Evolutionary conservation across 306 rosid species (phyloP).

Genomic region (Acacia acuminata): DNA sequence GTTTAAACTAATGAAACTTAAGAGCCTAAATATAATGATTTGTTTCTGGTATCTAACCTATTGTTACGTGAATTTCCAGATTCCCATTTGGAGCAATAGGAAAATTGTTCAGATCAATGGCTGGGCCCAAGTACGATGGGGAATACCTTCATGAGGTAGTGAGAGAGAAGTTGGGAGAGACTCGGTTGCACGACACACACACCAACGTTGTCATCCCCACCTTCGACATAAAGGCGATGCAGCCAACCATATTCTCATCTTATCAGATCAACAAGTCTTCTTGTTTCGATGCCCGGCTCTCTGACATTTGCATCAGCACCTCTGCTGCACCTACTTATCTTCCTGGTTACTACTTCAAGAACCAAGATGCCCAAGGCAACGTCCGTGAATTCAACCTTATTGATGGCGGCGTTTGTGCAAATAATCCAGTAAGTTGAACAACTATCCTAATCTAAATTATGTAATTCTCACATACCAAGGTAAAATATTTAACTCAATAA

Average conservation of each 20-base stretch:
- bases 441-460: neutral
- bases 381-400: conserved; percentile 43
- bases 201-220: conserved; percentile 68
- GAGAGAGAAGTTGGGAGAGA: conserved; percentile 57
- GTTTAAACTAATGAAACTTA: neutral
- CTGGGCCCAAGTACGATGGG: conserved; percentile 82
- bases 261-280: conserved; percentile 39
- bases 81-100: conserved; percentile 23
- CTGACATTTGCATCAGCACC: conserved; percentile 48
- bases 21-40: neutral
- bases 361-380: conserved; percentile 27
- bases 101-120: conserved; percentile 33
- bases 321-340: conserved; percentile 52
- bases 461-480: too few species aligned
- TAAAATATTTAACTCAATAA: too few species aligned
- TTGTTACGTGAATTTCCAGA: neutral
- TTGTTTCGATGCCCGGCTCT: conserved; percentile 36
- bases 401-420: conserved; percentile 53
- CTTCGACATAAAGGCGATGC: conserved; percentile 63
- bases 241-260: conserved; percentile 61
- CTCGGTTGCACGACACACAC: conserved; percentile 53
- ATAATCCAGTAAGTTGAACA: conserved; percentile 39
- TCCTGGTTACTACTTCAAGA: conserved; percentile 41
- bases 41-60: neutral
- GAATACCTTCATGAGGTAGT: conserved; percentile 57